Evolutionary conservation across 805 yeast genomes (phyloP).

Genomic region (Scheffersomyces spartinae): DNA sequence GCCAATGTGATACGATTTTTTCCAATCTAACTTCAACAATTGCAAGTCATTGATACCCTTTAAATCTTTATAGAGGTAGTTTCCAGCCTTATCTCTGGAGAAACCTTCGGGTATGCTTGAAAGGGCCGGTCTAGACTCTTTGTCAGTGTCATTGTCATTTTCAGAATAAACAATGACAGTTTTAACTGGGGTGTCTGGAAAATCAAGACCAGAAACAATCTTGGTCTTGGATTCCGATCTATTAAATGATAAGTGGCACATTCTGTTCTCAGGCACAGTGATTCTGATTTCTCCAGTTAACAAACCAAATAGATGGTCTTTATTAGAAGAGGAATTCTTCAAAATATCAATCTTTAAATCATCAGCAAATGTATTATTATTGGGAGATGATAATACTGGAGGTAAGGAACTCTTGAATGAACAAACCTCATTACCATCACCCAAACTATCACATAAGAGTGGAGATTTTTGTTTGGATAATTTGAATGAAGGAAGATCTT

Average conservation of each 20-base stretch:
- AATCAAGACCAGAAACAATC: constrained; percentile 4
- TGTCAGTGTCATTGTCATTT: constrained; percentile 3
- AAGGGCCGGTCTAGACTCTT: background rate
- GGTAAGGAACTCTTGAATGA: constrained; percentile 39
- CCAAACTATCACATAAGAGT: too few species aligned
- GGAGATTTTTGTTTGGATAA: too few species aligned
- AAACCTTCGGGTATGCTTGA: constrained; percentile 31
- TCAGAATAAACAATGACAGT: constrained; percentile 42
- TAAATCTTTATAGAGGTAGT: constrained; percentile 38
- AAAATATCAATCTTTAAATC: constrained; percentile 41
- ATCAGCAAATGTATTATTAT: constrained; percentile 23
- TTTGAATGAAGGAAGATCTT: constrained; percentile 58
- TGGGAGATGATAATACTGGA: constrained; percentile 18
- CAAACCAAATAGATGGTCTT: constrained; percentile 48
- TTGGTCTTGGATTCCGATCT: constrained; percentile 28
- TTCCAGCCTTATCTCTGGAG: constrained; percentile 28
- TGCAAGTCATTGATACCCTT: constrained; percentile 56
- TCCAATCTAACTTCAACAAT: constrained; percentile 57
- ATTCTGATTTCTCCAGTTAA: constrained; percentile 51
- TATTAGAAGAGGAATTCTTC: constrained; percentile 33
- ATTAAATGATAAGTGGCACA: constrained; percentile 52
- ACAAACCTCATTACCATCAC: constrained; percentile 44
- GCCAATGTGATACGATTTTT: constrained; percentile 45
- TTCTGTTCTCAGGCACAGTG: constrained; percentile 48
- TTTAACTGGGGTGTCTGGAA: constrained; percentile 47